Conservation (phyloP, 352 stramenopile species). For the Bremia lactucae region DNA sequence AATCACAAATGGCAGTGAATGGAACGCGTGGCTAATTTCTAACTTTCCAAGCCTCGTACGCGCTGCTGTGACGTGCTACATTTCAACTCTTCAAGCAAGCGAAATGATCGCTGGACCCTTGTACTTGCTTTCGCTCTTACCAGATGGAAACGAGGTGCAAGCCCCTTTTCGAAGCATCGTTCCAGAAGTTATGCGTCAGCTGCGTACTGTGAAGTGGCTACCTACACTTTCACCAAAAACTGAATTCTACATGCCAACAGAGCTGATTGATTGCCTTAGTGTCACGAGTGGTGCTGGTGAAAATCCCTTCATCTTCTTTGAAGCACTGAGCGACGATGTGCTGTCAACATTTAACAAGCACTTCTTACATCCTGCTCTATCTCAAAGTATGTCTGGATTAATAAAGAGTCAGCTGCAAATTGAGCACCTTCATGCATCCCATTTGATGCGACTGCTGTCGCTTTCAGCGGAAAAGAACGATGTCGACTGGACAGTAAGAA, state of each 20-base stretch:
- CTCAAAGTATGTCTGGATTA: slow-evolving; percentile 22
- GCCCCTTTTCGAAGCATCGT: slow-evolving; percentile 54
- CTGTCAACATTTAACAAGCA: slow-evolving; percentile 40
- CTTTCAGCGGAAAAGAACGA: slow-evolving; percentile 28
- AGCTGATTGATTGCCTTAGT: slow-evolving; percentile 36
- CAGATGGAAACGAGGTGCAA: slow-evolving; percentile 62
- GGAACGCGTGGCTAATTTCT: slow-evolving; percentile 83
- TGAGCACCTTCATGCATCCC: slow-evolving; percentile 49
- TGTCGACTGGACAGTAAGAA: slow-evolving; percentile 22
- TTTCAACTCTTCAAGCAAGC: slow-evolving; percentile 4
- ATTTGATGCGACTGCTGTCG: slow-evolving; percentile 47
- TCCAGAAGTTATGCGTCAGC: slow-evolving; percentile 42
- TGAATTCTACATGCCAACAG: slow-evolving; percentile 17
- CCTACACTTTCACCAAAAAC: slow-evolving; percentile 1
- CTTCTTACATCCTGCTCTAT: slow-evolving; percentile 34
- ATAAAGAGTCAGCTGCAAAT: slow-evolving; percentile 55
- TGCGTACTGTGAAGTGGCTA: slow-evolving; percentile 45
- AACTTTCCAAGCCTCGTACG: slow-evolving; percentile 50
- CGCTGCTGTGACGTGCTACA: slow-evolving; percentile 17
- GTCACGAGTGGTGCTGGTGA: slow-evolving; percentile 9
- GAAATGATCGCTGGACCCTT: slow-evolving; percentile 16
- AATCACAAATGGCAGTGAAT: slow-evolving; percentile 72
- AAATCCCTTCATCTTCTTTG: slow-evolving; percentile 6
- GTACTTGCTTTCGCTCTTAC: slow-evolving; percentile 40
- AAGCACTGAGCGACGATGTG: slow-evolving; percentile 14